Conservation (phyloP, 2,329 filamentous ascomycete genomes). For the Parascedosporium putredinis region DNA sequence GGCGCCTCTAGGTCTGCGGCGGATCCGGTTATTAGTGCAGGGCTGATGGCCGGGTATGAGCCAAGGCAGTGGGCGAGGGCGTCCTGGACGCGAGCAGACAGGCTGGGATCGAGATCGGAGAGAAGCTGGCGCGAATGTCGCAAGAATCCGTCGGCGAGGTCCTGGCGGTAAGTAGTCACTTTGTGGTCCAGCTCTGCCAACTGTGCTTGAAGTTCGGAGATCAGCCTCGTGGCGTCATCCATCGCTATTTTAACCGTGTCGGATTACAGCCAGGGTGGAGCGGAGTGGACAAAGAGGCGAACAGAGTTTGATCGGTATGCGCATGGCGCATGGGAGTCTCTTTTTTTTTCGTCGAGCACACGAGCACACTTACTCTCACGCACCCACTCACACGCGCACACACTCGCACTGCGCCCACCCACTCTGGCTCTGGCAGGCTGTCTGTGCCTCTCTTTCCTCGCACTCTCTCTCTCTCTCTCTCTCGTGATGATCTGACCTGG, state of each 20-base stretch:
- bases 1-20: constrained; percentile 20
- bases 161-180: constrained; percentile 45
- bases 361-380: too few species aligned
- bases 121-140: constrained; percentile 42
- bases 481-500: too few species aligned
- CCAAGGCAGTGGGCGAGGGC: constrained; percentile 33
- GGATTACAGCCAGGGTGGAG: background rate
- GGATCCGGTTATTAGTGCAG: constrained; percentile 20
- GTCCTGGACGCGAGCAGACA: constrained; percentile 35
- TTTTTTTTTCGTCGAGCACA: too few species aligned
- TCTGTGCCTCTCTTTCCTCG: too few species aligned
- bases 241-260: background rate
- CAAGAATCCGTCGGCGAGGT: constrained; percentile 47
- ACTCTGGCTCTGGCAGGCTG: too few species aligned
- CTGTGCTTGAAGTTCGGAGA: constrained; percentile 41
- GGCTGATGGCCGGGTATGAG: constrained; percentile 35
- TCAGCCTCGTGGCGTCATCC: constrained; percentile 25
- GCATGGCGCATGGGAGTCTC: background rate
- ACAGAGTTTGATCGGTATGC: constrained; percentile 5
- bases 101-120: constrained; percentile 32
- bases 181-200: constrained; percentile 46
- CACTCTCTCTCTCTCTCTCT: too few species aligned
- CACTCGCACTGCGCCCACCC: too few species aligned
- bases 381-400: too few species aligned
- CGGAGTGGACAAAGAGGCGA: background rate